A percentile compares a stretch with the other conserved stretches of the same genome.
Evolutionary conservation across 176 grass and related monocot species (phyloP).

Genomic region (Puya raimondii): DNA sequence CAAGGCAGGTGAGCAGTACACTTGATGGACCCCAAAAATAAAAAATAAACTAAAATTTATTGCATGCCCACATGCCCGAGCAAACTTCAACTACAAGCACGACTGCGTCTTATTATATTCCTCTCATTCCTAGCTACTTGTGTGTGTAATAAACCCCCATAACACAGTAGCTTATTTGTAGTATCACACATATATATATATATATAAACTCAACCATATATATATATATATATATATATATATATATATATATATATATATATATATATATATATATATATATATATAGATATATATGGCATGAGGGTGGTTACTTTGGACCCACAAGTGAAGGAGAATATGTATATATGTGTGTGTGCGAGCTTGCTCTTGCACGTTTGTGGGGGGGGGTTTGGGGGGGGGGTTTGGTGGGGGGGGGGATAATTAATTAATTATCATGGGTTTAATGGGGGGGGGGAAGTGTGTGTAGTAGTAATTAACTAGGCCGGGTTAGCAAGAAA

Average conservation of each 20-base stretch:
- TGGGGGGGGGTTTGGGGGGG: background rate
- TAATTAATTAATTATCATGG: conserved; percentile 16
- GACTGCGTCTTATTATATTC: conserved; percentile 20
- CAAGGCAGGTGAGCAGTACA: conserved; percentile 88
- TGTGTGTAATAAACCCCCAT: background rate
- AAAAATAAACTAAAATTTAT: conserved; percentile 36
- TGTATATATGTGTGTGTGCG: background rate
- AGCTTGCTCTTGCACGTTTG: too few relatives aligned
- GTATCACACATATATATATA: too few relatives aligned
- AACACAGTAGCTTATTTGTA: conserved; percentile 5
- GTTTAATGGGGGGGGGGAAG: background rate
- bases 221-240: too few relatives aligned
- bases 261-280: too few relatives aligned
- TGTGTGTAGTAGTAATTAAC: conserved; percentile 2
- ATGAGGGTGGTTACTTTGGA: too few relatives aligned
- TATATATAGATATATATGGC: too few relatives aligned
- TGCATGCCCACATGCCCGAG: conserved; percentile 58
- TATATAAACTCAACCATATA: too few relatives aligned
- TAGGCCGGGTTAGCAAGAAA: conserved; percentile 15
- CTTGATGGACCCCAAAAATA: conserved; percentile 67
- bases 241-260: too few relatives aligned
- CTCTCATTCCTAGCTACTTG: background rate
- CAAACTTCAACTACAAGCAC: conserved; percentile 65
- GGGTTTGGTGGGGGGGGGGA: background rate
- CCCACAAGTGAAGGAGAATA: too few relatives aligned